Evolutionary conservation across 345 rosid genomes (phyloP).

Genomic region (Isatis tinctoria): DNA sequence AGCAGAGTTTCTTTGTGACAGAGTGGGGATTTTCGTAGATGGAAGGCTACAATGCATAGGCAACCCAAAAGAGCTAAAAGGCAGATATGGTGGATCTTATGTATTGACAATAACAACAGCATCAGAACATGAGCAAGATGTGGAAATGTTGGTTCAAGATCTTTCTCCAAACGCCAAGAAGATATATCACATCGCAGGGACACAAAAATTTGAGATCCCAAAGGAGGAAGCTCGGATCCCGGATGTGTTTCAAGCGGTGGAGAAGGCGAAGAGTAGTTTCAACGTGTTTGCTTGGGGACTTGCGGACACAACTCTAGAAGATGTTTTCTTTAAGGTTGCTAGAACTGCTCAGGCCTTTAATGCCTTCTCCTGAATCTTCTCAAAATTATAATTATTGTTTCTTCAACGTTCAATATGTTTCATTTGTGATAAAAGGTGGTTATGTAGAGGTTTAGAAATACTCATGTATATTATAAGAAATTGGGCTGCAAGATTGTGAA

Average conservation of each 20-base stretch:
- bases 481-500: no score
- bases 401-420: no score
- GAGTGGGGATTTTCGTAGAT: conserved; percentile 78
- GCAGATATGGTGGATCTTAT: conserved; percentile 79
- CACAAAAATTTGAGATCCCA: conserved; percentile 94
- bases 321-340: conserved; percentile 96
- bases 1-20: conserved; percentile 82
- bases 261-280: conserved; percentile 69
- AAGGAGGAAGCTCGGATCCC: conserved; percentile 67
- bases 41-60: conserved; percentile 94
- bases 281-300: conserved; percentile 91
- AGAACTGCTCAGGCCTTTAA: conserved; percentile 44
- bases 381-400: neutral
- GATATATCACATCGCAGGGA: conserved; percentile 80
- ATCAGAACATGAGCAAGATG: conserved; percentile 49
- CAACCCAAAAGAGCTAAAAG: conserved; percentile 88
- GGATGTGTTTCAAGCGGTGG: conserved; percentile 75
- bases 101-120: conserved; percentile 86
- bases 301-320: conserved; percentile 90
- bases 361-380: conserved; percentile 43
- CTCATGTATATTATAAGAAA: no score
- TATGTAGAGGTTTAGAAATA: no score
- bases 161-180: conserved; percentile 65
- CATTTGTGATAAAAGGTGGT: no score
- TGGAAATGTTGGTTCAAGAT: conserved; percentile 49